These are phyloP conservation scores for Neopestalotiopsis rosae DNA, from an alignment of 2,329 filamentous ascomycete species.

Conservation along the genomic window DNA sequence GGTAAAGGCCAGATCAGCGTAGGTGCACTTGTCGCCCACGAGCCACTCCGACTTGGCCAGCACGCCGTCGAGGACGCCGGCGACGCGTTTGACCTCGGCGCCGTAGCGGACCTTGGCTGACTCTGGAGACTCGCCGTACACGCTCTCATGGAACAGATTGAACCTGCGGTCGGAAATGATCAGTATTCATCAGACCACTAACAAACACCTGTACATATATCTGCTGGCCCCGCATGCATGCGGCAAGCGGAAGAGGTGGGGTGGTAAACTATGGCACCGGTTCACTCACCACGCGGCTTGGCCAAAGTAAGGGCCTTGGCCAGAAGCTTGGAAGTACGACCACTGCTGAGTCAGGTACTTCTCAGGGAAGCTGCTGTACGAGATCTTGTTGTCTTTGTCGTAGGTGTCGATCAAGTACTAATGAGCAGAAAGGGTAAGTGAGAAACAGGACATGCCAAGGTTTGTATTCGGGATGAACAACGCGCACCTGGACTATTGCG, in stretches of 20 bases:
- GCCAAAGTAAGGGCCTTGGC: conserved; percentile 51
- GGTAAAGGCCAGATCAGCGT: conserved; percentile 27
- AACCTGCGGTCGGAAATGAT: conserved; percentile 25
- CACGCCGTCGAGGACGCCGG: conserved; percentile 22
- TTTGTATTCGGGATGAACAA: too few species aligned
- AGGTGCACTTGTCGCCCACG: conserved; percentile 28
- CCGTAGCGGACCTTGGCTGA: conserved; percentile 33
- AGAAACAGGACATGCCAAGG: too few species aligned
- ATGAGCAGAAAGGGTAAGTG: too few species aligned
- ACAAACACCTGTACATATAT: too few species aligned
- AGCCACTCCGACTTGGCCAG: conserved; percentile 25
- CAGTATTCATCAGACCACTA: too few species aligned
- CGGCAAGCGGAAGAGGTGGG: too few species aligned
- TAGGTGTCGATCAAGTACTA: too few species aligned
- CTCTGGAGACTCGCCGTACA: conserved; percentile 2
- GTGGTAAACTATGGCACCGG: too few species aligned
- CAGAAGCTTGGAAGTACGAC: conserved; percentile 48
- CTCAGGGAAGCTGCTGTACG: too few species aligned
- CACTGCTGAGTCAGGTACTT: conserved; percentile 37
- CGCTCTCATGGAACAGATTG: conserved; percentile 38
- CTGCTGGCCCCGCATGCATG: too few species aligned
- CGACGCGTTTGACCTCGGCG: conserved; percentile 27
- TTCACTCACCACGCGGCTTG: conserved; percentile 34
- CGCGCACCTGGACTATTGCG: conserved; percentile 43
- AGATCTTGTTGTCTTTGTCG: too few species aligned